Evolutionary conservation across 495 filamentous ascomycete genomes (phyloP).

Genomic region (Podospora pseudopauciseta): DNA sequence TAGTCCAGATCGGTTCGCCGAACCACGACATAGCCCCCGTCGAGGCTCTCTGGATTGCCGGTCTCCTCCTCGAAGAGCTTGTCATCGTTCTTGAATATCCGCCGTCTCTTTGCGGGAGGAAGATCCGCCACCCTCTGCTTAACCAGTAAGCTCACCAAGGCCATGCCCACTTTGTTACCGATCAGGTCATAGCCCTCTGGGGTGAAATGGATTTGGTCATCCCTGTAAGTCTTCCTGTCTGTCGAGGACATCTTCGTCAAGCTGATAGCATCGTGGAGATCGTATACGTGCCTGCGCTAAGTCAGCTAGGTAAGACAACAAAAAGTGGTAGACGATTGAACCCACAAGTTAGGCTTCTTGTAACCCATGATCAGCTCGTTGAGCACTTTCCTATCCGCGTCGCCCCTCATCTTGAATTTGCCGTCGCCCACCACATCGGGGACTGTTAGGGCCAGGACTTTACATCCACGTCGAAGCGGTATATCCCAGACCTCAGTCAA

Average conservation of each 20-base stretch:
- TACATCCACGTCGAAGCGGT: conserved; percentile 43
- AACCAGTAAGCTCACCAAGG: conserved; percentile 42
- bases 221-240: conserved; percentile 50
- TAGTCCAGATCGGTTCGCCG: conserved; percentile 43
- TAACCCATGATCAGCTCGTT: conserved; percentile 52
- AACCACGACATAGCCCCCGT: conserved; percentile 47
- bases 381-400: conserved; percentile 42
- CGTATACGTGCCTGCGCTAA: conserved; percentile 45
- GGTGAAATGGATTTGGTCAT: conserved; percentile 61
- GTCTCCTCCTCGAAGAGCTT: conserved; percentile 41
- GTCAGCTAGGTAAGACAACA: background rate
- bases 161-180: conserved; percentile 50
- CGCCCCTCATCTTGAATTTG: conserved; percentile 24
- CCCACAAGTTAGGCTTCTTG: conserved; percentile 45
- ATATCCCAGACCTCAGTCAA: conserved; percentile 48
- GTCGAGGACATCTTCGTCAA: conserved; percentile 46
- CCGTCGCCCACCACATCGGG: conserved; percentile 45
- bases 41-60: conserved; percentile 36
- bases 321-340: conserved; percentile 11
- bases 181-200: conserved; percentile 57
- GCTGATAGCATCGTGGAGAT: conserved; percentile 50
- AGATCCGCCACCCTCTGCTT: conserved; percentile 32
- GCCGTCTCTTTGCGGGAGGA: conserved; percentile 28
- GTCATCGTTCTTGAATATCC: conserved; percentile 35
- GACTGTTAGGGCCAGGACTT: conserved; percentile 59